Evolutionary conservation across 805 yeast species (phyloP).

Genomic region (Candida easanensis): DNA sequence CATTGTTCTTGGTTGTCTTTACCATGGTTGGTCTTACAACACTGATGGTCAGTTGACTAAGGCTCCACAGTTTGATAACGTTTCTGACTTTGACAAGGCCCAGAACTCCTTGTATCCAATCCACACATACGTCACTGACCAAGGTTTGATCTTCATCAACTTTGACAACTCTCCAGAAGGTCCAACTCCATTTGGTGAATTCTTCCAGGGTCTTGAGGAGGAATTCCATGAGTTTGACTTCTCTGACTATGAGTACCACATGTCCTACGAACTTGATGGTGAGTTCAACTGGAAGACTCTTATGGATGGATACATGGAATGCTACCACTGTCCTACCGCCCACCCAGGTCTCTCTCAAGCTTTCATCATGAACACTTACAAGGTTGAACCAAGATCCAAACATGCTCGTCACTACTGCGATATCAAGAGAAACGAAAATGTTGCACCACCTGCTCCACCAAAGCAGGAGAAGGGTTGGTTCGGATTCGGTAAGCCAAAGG

Average conservation of each 20-base stretch:
- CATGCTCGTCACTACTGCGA: slow-evolving; percentile 63
- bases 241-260: slow-evolving; percentile 58
- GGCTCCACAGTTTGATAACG: slow-evolving; percentile 60
- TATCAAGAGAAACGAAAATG: slow-evolving; percentile 39
- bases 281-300: slow-evolving; percentile 64
- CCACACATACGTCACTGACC: slow-evolving; percentile 50
- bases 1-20: slow-evolving; percentile 54
- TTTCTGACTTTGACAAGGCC: slow-evolving; percentile 54
- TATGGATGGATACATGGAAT: slow-evolving; percentile 68
- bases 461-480: slow-evolving; percentile 46
- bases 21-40: slow-evolving; percentile 66
- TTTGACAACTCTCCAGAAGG: slow-evolving; percentile 41
- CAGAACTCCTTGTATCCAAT: slow-evolving; percentile 55
- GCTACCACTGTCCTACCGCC: slow-evolving; percentile 67
- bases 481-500: slow-evolving; percentile 41
- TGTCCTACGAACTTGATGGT: slow-evolving; percentile 63
- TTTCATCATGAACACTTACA: slow-evolving; percentile 62
- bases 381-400: slow-evolving; percentile 56
- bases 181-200: slow-evolving; percentile 47
- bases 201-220: slow-evolving; percentile 47
- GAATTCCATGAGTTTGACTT: slow-evolving; percentile 60
- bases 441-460: slow-evolving; percentile 24
- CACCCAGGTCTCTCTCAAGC: slow-evolving; percentile 59
- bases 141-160: slow-evolving; percentile 56
- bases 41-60: slow-evolving; percentile 57